Evolutionary conservation across 305 asterid species (phyloP).

Genomic region (Solanum hybrid): DNA sequence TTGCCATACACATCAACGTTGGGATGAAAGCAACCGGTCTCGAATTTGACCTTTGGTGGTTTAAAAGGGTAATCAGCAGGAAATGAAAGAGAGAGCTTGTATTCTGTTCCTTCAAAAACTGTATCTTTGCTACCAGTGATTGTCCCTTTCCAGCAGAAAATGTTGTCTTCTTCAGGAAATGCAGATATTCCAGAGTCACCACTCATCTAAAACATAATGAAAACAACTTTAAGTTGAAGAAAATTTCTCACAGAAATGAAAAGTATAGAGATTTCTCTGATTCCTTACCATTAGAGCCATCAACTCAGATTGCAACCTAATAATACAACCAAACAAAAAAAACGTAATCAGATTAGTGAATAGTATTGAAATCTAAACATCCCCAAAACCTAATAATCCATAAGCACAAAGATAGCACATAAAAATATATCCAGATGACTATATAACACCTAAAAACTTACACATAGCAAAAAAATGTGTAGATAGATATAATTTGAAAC

Average conservation of each 20-base stretch:
- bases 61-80: constrained; percentile 80
- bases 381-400: background rate
- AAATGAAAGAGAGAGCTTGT: constrained; percentile 64
- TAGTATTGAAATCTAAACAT: background rate
- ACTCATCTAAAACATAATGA: constrained; percentile 44
- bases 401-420: background rate
- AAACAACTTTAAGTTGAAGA: background rate
- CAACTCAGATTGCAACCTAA: constrained; percentile 87
- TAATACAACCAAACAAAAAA: background rate
- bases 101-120: constrained; percentile 84
- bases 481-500: background rate
- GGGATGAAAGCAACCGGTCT: constrained; percentile 90
- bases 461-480: background rate
- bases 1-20: constrained; percentile 71
- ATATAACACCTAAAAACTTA: background rate
- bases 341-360: background rate
- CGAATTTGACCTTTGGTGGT: constrained; percentile 83
- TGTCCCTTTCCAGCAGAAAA: constrained; percentile 90
- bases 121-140: constrained; percentile 82
- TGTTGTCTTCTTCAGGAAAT: constrained; percentile 91
- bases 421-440: background rate
- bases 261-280: background rate
- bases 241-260: background rate
- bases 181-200: constrained; percentile 87
- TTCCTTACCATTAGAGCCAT: constrained; percentile 87